phyloP scores from a whole-genome alignment of 148 eudicot genomes.

The Rhododendron molle region DNA sequence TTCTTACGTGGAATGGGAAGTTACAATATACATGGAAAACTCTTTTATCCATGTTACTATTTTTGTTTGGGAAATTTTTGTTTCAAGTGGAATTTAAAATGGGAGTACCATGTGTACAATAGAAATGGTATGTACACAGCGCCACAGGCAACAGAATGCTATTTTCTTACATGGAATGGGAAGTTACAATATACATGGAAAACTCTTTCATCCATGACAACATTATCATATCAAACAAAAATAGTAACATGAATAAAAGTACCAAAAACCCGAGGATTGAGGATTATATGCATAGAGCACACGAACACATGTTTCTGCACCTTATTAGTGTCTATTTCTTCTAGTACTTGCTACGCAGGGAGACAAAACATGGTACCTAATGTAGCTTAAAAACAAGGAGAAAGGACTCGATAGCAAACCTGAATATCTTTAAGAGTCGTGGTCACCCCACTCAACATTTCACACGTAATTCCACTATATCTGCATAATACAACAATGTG shows the following conservation, averaged over 20 bases:
- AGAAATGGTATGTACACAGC: neutral
- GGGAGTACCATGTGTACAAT: neutral
- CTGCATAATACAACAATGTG: constrained; percentile 33
- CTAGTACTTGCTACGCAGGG: neutral
- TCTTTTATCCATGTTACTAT: too few relatives aligned
- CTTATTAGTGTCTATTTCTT: neutral
- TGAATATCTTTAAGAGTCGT: constrained; percentile 82
- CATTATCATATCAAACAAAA: too few relatives aligned
- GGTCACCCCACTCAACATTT: constrained; percentile 81
- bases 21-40: neutral
- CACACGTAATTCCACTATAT: constrained; percentile 88
- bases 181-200: neutral
- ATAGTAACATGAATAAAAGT: too few relatives aligned
- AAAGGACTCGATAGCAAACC: constrained; percentile 34
- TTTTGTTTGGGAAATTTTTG: neutral
- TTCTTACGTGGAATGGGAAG: neutral
- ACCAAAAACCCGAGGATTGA: too few relatives aligned
- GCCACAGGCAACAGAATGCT: neutral
- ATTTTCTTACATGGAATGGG: neutral
- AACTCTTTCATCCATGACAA: too few relatives aligned
- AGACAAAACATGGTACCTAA: neutral
- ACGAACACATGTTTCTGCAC: neutral
- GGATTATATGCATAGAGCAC: neutral
- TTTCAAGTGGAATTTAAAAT: neutral
- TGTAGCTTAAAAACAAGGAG: constrained; percentile 3